phyloP scores from a whole-genome alignment of 352 stramenopile genomes.

The Sclerospora graminicola region DNA sequence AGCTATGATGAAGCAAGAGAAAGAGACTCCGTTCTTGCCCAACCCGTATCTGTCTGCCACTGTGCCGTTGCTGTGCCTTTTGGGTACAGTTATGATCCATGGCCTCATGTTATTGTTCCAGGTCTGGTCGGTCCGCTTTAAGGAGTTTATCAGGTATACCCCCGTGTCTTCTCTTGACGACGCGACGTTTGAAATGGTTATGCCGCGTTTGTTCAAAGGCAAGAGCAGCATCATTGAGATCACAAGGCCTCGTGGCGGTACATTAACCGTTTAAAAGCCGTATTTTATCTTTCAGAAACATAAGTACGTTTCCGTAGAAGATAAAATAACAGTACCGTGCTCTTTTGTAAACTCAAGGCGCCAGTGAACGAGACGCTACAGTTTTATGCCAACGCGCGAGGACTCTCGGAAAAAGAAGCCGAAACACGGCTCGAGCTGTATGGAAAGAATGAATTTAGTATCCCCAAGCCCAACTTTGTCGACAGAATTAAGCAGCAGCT shows the following conservation, averaged over 20 bases:
- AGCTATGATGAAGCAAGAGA: slow-evolving; percentile 36
- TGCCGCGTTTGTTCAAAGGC: slow-evolving; percentile 78
- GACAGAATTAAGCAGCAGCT: slow-evolving; percentile 96
- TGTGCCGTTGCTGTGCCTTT: slow-evolving; percentile 79
- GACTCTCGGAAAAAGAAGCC: slow-evolving; percentile 38
- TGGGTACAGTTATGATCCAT: slow-evolving; percentile 70
- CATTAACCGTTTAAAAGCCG: slow-evolving; percentile 1
- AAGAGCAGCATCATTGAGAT: slow-evolving; percentile 81
- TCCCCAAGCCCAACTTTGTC: slow-evolving; percentile 91
- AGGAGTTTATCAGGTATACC: slow-evolving; percentile 81
- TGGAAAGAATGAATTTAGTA: slow-evolving; percentile 91
- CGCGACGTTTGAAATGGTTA: slow-evolving; percentile 71
- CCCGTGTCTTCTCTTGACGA: slow-evolving; percentile 43
- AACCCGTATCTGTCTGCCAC: slow-evolving; percentile 88
- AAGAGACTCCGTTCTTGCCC: slow-evolving; percentile 63
- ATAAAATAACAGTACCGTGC: slow-evolving; percentile 41
- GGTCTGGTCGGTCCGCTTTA: slow-evolving; percentile 76
- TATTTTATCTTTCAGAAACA: slow-evolving; percentile 87
- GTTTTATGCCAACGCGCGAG: slow-evolving; percentile 46
- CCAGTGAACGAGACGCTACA: slow-evolving; percentile 49
- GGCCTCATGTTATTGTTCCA: slow-evolving; percentile 84
- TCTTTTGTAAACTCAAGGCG: slow-evolving; percentile 73
- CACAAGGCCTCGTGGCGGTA: slow-evolving; percentile 17
- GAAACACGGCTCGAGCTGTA: slow-evolving; percentile 50
- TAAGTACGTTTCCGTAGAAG: slow-evolving; percentile 74